These are phyloP conservation scores for Cladosporium austrohemisphaericum DNA, from an alignment of 2,329 filamentous ascomycete species.

Conservation along the genomic window DNA sequence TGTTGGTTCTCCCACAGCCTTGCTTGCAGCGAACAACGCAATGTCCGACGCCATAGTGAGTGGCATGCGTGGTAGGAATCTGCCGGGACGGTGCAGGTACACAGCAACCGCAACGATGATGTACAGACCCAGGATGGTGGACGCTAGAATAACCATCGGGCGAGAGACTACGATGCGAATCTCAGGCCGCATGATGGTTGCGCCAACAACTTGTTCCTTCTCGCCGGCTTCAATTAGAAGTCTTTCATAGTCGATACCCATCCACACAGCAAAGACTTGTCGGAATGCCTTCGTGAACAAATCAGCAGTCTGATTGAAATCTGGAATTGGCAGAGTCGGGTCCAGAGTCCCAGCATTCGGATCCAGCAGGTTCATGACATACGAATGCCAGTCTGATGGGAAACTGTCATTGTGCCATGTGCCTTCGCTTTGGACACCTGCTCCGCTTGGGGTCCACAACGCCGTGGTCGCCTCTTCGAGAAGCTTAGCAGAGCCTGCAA, in stretches of 20 bases:
- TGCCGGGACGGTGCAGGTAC: slow-evolving; percentile 41
- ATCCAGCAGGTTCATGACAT: slow-evolving; percentile 37
- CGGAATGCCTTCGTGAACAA: slow-evolving; percentile 33
- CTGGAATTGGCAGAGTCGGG: slow-evolving; percentile 34
- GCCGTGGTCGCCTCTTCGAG: neutral
- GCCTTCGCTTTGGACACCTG: slow-evolving; percentile 12
- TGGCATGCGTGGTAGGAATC: slow-evolving; percentile 51
- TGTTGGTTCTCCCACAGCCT: slow-evolving; percentile 38
- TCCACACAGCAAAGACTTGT: slow-evolving; percentile 41
- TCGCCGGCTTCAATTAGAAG: slow-evolving; percentile 33
- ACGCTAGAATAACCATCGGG: slow-evolving; percentile 45
- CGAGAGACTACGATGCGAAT: slow-evolving; percentile 49
- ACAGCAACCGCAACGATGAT: slow-evolving; percentile 41
- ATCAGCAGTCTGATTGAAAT: slow-evolving; percentile 25
- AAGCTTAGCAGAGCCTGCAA: neutral
- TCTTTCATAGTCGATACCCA: slow-evolving; percentile 41
- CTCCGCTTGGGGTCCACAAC: neutral
- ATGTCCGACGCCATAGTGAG: slow-evolving; percentile 49
- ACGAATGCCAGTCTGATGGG: slow-evolving; percentile 46
- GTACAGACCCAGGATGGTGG: slow-evolving; percentile 45
- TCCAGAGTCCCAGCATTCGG: slow-evolving; percentile 37
- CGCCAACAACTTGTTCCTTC: slow-evolving; percentile 9
- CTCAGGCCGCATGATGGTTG: slow-evolving; percentile 26
- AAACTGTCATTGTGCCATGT: slow-evolving; percentile 49
- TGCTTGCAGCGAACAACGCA: slow-evolving; percentile 48